phyloP scores from a whole-genome alignment of 805 yeast genomes.

The Metschnikowia anglica region DNA sequence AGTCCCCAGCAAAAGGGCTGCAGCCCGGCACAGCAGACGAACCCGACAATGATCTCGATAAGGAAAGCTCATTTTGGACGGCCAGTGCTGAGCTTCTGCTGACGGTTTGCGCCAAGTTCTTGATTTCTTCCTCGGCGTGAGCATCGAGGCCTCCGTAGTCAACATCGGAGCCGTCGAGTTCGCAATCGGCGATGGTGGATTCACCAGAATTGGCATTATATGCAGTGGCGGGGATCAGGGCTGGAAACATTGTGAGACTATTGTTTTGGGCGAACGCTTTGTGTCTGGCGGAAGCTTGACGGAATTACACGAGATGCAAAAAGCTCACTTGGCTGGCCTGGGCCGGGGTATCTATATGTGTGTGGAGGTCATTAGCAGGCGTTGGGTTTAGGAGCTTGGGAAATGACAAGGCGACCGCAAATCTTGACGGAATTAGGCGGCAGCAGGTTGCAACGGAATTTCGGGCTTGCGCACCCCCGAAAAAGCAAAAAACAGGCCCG shows the following conservation, averaged over 20 bases:
- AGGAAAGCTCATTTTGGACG: constrained; percentile 23
- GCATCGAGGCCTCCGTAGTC: constrained; percentile 37
- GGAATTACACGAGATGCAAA: too few relatives aligned
- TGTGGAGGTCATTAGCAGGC: not conserved
- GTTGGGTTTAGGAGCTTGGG: too few relatives aligned
- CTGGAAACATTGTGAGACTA: too few relatives aligned
- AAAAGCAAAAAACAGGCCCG: not conserved
- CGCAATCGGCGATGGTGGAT: not conserved
- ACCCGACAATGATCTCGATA: constrained; percentile 37
- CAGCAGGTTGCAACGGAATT: not conserved
- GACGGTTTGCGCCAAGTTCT: constrained; percentile 42
- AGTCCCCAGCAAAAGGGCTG: constrained; percentile 9
- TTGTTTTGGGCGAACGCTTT: too few relatives aligned
- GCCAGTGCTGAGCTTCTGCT: constrained; percentile 6
- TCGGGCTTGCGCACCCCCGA: not conserved
- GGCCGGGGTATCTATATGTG: too few relatives aligned
- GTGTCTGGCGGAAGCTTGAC: too few relatives aligned
- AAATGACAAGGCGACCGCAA: not conserved
- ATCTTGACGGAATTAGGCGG: not conserved
- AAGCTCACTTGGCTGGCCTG: not conserved
- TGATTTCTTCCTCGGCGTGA: constrained; percentile 33
- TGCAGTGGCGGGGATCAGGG: not conserved
- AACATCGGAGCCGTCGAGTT: constrained; percentile 5
- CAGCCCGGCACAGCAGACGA: constrained; percentile 29
- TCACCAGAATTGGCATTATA: not conserved